These are phyloP conservation scores for Candida silvicultrix DNA, from an alignment of 805 yeast genomes.

Conservation along the genomic window DNA sequence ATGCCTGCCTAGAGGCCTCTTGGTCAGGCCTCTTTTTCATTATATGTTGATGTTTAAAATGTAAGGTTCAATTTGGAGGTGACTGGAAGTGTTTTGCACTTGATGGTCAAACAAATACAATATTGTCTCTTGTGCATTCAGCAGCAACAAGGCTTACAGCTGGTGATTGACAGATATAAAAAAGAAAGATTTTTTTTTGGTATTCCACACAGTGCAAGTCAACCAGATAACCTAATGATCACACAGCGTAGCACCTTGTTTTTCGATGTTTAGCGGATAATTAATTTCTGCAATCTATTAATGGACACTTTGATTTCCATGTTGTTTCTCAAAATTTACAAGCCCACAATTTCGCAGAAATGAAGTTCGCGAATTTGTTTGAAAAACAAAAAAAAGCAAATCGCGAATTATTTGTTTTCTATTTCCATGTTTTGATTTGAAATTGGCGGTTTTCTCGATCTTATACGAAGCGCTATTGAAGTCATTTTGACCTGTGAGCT, in stretches of 20 bases:
- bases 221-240: too few relatives aligned
- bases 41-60: not conserved
- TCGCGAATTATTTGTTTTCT: too few relatives aligned
- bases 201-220: too few relatives aligned
- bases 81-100: not conserved
- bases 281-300: too few relatives aligned
- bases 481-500: not conserved
- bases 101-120: not conserved
- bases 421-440: not conserved
- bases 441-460: not conserved
- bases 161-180: not conserved
- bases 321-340: not conserved
- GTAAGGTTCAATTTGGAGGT: not conserved
- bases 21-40: constrained; percentile 7
- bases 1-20: constrained; percentile 4
- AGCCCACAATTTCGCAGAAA: not conserved
- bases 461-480: not conserved
- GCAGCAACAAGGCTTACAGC: not conserved
- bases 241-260: too few relatives aligned
- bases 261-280: too few relatives aligned
- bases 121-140: not conserved
- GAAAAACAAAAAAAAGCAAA: too few relatives aligned
- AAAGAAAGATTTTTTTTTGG: too few relatives aligned
- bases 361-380: not conserved
- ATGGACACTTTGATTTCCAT: too few relatives aligned